Base-by-base conservation (phyloP, 768 basidiomycete genomes). In the Cyclocybe aegerita region DNA sequence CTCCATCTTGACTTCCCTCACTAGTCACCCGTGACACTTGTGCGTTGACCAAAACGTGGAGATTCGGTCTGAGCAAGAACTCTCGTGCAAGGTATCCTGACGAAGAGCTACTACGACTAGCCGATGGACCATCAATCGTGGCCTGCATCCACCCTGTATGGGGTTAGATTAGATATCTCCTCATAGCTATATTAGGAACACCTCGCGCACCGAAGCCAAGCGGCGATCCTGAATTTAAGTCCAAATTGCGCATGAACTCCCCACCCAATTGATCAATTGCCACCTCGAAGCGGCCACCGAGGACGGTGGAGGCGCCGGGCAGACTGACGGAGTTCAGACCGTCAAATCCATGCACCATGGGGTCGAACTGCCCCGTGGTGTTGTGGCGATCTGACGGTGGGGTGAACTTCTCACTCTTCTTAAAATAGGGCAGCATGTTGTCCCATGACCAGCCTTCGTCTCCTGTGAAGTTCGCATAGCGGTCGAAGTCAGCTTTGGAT, bases 401-500 rank as follows among this genome's bases (percentile, higher is more conserved):
- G 5, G 52, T 59, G 48, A 60, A 59, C 30, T 52, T 53, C 23
- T 64, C 62, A 14, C 43, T 50, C 60, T 64, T 68, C 32, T 45
- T 40, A 45, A 68, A 60, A 40, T 69, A 72, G 8, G 62, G 60
- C 10, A 66, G 57, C 23, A 74, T 59, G 17, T 46, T 62, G 9
- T 60, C 51, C 70, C 70, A 72, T 8, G 65, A 65, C 84, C 84
- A 86, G 4, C 71, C 70, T 1, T 67, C 39, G 31, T 83, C 79
- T 6, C 74, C 80, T 6, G 71, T 68, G 11, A 77, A 65, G 1
- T 59, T 41, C 0, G 79, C 80, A 60, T 75, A 81, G 45, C 80
- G 75, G 54, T 85, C 78, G 50, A 75, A 86, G 52, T 84, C 82
- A 11, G 69, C 70, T 6, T 51, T 55, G 1, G 70, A 62, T 4